Evolutionary conservation across 2,329 filamentous ascomycete species (phyloP).

Genomic region (Diaporthe sp.): DNA sequence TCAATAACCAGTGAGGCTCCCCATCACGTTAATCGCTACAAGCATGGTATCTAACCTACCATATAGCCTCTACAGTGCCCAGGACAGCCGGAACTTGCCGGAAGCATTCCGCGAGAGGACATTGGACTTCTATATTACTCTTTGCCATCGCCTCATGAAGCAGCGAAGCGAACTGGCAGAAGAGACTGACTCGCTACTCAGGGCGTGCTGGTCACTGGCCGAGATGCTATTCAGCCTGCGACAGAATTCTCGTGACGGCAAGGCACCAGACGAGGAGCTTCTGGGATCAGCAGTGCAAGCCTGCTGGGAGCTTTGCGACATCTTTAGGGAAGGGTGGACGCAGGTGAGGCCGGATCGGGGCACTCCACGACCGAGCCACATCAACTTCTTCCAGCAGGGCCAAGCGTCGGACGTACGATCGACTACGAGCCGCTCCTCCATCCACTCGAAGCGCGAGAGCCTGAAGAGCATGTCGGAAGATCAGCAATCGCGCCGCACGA

Average conservation of each 20-base stretch:
- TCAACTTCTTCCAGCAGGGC: constrained; percentile 73
- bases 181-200: constrained; percentile 86
- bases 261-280: constrained; percentile 82
- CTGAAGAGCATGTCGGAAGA: constrained; percentile 62
- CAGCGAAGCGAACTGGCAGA: constrained; percentile 82
- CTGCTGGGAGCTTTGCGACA: constrained; percentile 94
- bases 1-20: constrained; percentile 83
- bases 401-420: constrained; percentile 53
- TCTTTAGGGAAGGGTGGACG: constrained; percentile 93
- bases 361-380: constrained; percentile 85
- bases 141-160: constrained; percentile 97
- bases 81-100: constrained; percentile 82
- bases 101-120: constrained; percentile 91
- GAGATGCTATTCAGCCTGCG: constrained; percentile 94
- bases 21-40: background rate
- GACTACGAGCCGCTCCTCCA: constrained; percentile 60
- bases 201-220: constrained; percentile 89
- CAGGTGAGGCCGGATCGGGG: constrained; percentile 87
- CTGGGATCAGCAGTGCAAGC: constrained; percentile 90
- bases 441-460: constrained; percentile 66
- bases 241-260: constrained; percentile 82
- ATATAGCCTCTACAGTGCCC: constrained; percentile 83
- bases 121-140: constrained; percentile 91
- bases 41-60: constrained; percentile 43
- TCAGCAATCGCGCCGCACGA: constrained; percentile 54